A percentile compares a stretch with the other conserved stretches of the same genome.
phyloP scores from a whole-genome alignment of 805 yeast species.

The Candida boleticola region DNA sequence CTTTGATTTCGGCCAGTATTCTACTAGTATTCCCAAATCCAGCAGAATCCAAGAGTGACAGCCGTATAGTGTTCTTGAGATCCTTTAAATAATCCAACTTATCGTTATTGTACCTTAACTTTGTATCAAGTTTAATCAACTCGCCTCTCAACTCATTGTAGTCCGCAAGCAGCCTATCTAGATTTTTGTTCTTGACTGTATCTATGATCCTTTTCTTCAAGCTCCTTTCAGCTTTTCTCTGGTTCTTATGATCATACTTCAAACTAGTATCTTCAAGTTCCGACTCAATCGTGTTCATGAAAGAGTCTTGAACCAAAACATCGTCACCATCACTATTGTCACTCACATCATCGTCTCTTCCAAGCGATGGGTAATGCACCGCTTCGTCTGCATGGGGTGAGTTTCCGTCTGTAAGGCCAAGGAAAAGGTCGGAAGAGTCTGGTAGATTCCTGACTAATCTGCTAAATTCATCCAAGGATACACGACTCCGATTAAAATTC shows the following conservation, averaged over 20 bases:
- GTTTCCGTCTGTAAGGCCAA: conserved; percentile 3
- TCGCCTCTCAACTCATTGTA: conserved; percentile 19
- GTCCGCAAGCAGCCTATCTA: conserved; percentile 4
- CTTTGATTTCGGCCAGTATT: too few relatives aligned
- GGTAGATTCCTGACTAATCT: conserved; percentile 31
- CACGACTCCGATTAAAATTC: conserved; percentile 13
- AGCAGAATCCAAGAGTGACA: background rate
- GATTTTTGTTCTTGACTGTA: background rate
- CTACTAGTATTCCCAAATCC: background rate
- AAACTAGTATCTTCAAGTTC: conserved; percentile 7
- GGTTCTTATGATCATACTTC: conserved; percentile 2
- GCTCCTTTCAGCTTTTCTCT: conserved; percentile 1
- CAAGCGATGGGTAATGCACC: background rate
- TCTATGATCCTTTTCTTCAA: conserved; percentile 4
- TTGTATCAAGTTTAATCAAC: conserved; percentile 16
- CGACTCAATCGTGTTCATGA: conserved; percentile 8
- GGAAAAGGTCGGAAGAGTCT: conserved; percentile 25
- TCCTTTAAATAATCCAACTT: conserved; percentile 27
- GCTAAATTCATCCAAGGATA: conserved; percentile 19
- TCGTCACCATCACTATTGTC: conserved; percentile 10
- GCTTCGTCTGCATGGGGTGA: conserved; percentile 1
- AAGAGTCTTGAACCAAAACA: conserved; percentile 16
- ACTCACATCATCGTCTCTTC: conserved; percentile 8
- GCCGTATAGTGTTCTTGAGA: conserved; percentile 6
- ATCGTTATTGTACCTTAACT: conserved; percentile 24